phyloP scores from a whole-genome alignment of 257 asterid species.

The Forsythia suspensa region DNA sequence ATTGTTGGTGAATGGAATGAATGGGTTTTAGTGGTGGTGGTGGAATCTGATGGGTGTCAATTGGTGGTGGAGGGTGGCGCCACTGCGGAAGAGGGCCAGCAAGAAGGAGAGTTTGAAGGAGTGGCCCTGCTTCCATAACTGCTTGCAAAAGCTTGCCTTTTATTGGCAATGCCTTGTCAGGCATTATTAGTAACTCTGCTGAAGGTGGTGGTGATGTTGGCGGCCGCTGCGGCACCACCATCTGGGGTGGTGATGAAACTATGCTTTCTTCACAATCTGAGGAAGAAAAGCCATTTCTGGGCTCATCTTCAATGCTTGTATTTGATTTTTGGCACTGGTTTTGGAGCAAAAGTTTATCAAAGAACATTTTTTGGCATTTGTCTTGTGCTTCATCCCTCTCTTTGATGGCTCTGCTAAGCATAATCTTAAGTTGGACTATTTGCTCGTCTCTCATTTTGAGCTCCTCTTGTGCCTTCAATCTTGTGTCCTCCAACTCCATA shows the following conservation, averaged over 20 bases:
- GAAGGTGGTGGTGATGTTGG: background rate
- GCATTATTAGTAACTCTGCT: background rate
- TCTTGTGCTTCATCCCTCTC: conserved; percentile 69
- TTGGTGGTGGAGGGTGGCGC: conserved; percentile 22
- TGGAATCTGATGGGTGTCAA: conserved; percentile 19
- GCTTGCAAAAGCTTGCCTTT: conserved; percentile 21
- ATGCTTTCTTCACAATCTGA: conserved; percentile 23
- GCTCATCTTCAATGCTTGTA: conserved; percentile 69
- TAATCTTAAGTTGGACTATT: conserved; percentile 50
- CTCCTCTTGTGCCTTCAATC: conserved; percentile 64
- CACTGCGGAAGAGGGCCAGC: conserved; percentile 22
- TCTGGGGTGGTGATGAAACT: conserved; percentile 17
- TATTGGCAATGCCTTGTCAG: conserved; percentile 13
- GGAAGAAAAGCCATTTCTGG: conserved; percentile 32
- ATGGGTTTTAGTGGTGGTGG: conserved; percentile 6
- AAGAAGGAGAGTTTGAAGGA: conserved; percentile 17
- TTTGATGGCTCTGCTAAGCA: conserved; percentile 47
- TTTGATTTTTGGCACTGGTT: conserved; percentile 24
- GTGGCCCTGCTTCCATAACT: conserved; percentile 15
- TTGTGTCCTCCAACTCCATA: conserved; percentile 67
- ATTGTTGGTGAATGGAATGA: background rate
- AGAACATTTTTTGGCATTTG: conserved; percentile 43
- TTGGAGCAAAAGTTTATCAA: conserved; percentile 51
- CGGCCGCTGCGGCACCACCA: background rate
- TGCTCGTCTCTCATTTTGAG: conserved; percentile 59